These are phyloP conservation scores for Hypoxylon cercidicola DNA, from an alignment of 495 filamentous ascomycete species.

Conservation along the genomic window DNA sequence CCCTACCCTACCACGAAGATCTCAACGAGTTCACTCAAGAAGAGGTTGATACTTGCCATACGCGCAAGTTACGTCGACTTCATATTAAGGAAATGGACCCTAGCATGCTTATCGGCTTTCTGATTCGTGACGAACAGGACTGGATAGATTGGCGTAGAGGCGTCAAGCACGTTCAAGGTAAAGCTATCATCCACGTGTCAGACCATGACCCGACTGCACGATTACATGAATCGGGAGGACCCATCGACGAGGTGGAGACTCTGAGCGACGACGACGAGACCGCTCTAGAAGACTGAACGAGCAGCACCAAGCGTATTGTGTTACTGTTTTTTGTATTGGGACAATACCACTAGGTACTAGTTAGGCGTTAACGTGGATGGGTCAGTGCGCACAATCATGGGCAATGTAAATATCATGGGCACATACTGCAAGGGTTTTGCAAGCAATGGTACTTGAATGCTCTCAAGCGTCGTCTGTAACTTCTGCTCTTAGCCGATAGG, in stretches of 20 bases:
- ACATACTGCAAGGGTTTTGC: conserved; percentile 27
- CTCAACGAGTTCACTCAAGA: conserved; percentile 68
- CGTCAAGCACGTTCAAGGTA: conserved; percentile 76
- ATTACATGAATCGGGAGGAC: conserved; percentile 69
- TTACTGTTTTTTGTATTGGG: conserved; percentile 26
- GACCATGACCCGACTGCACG: conserved; percentile 68
- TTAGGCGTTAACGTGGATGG: conserved; percentile 29
- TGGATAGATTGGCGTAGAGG: conserved; percentile 83
- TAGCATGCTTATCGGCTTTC: conserved; percentile 97
- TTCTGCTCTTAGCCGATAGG: conserved; percentile 7
- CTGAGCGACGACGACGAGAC: conserved; percentile 67
- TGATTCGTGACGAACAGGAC: conserved; percentile 83
- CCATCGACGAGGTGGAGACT: conserved; percentile 89
- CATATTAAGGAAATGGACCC: conserved; percentile 95
- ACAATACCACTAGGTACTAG: conserved; percentile 41
- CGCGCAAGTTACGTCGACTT: conserved; percentile 80
- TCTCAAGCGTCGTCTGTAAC: background rate
- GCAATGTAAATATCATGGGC: conserved; percentile 34
- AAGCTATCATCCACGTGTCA: conserved; percentile 84
- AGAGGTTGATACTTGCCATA: conserved; percentile 88
- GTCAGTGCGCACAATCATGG: conserved; percentile 20
- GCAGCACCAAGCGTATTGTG: conserved; percentile 42
- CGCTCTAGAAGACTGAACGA: conserved; percentile 46
- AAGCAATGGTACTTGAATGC: conserved; percentile 8
- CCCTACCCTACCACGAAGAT: conserved; percentile 66